Evolutionary conservation across 495 filamentous ascomycete species (phyloP).

Genomic region (Aspergillus incahuasiensis): DNA sequence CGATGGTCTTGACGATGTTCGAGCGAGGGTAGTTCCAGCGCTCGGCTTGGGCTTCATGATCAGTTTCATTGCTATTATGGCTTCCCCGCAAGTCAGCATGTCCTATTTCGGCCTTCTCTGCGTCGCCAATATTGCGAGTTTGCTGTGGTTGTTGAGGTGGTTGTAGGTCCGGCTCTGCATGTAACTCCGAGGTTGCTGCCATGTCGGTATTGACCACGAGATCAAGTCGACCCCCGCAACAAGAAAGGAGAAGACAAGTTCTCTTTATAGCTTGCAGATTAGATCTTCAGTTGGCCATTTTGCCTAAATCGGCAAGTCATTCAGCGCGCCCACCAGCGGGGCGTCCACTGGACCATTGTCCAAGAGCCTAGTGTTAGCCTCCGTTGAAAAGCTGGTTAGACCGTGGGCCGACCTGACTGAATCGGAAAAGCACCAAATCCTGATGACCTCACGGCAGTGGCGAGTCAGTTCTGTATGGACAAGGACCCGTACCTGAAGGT

Average conservation of each 20-base stretch:
- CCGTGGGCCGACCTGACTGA: neutral
- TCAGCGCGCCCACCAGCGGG: neutral
- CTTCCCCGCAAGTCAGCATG: neutral
- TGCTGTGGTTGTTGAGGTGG: neutral
- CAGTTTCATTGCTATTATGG: neutral
- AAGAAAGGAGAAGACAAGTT: neutral
- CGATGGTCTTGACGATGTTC: constrained; percentile 60
- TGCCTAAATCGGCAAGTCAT: neutral
- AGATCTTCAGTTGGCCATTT: neutral
- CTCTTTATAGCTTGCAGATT: neutral
- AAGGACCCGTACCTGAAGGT: neutral
- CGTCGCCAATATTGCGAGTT: neutral
- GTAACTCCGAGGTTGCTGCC: neutral
- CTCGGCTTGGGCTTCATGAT: neutral
- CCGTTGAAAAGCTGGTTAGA: neutral
- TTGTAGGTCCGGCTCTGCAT: neutral
- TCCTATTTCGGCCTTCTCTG: neutral
- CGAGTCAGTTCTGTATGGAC: neutral
- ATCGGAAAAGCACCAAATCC: neutral
- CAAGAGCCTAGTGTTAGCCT: neutral
- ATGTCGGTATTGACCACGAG: neutral
- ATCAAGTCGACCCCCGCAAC: neutral
- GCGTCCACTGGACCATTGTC: neutral
- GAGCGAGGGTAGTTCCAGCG: constrained; percentile 65
- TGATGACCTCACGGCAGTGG: neutral